Conservation (phyloP, 2,329 filamentous ascomycete species). For the Aureobasidium mangrovei region DNA sequence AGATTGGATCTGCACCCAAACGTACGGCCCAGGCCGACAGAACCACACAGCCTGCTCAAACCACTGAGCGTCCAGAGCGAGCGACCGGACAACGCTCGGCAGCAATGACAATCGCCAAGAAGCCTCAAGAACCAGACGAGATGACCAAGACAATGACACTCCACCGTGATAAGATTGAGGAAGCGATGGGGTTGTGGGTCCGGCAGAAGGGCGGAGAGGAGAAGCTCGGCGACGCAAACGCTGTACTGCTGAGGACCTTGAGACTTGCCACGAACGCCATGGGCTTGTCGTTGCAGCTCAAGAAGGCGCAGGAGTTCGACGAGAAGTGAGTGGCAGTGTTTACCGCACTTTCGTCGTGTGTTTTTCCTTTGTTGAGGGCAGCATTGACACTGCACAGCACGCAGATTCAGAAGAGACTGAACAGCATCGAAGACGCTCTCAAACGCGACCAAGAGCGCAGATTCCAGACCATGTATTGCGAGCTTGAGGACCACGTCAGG, state of each 20-base stretch:
- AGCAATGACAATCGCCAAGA: not conserved
- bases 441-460: not conserved
- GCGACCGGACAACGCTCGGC: not conserved
- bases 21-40: too few relatives aligned
- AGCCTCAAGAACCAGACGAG: not conserved
- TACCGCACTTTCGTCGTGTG: not conserved
- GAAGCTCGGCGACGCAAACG: not conserved
- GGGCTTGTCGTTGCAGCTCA: not conserved
- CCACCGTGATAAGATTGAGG: not conserved
- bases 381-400: not conserved
- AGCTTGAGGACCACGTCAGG: not conserved
- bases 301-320: not conserved
- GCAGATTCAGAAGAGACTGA: not conserved
- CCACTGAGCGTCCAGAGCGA: not conserved
- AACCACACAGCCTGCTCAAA: too few relatives aligned
- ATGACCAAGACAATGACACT: not conserved
- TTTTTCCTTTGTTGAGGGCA: not conserved
- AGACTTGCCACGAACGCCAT: not conserved
- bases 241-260: not conserved
- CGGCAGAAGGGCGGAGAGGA: constrained; percentile 1
- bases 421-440: not conserved
- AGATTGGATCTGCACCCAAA: too few relatives aligned
- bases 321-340: not conserved
- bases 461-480: not conserved
- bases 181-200: not conserved